These are phyloP conservation scores for Lentinula novae-zelandiae DNA, from an alignment of 1,284 basidiomycete species.

Conservation along the genomic window DNA sequence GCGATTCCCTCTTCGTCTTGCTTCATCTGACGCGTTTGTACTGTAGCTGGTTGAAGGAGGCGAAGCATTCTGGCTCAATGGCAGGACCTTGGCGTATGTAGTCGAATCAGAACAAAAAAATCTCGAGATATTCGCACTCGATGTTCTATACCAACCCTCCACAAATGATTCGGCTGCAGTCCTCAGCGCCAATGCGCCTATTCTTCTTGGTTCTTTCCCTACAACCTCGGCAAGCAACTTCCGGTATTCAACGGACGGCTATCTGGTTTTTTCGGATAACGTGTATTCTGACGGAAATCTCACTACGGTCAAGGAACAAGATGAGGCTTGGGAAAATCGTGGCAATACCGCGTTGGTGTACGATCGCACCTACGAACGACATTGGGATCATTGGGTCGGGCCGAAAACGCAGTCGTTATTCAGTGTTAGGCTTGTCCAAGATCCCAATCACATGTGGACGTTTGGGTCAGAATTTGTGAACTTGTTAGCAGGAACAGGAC, in stretches of 20 bases:
- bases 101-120: constrained; percentile 41
- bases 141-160: constrained; percentile 31
- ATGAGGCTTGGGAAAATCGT: constrained; percentile 67
- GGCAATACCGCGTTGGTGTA: constrained; percentile 77
- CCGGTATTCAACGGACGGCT: constrained; percentile 51
- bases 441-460: constrained; percentile 46
- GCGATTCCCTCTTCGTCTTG: no score
- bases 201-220: constrained; percentile 59
- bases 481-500: constrained; percentile 59
- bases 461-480: constrained; percentile 53
- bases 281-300: constrained; percentile 76
- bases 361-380: constrained; percentile 70
- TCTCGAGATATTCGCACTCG: constrained; percentile 47
- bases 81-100: constrained; percentile 64
- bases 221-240: constrained; percentile 66
- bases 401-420: constrained; percentile 72
- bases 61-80: constrained; percentile 73
- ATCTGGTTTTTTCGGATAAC: constrained; percentile 72
- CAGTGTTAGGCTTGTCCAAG: constrained; percentile 50
- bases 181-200: constrained; percentile 6
- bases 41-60: constrained; percentile 55
- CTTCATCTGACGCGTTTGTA: neutral
- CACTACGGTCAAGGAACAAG: constrained; percentile 58
- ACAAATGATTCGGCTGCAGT: neutral
- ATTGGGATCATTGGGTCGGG: constrained; percentile 88